phyloP scores from a whole-genome alignment of 202 grass and related monocot genomes.

The Schoenoplectus tabernaemontani region DNA sequence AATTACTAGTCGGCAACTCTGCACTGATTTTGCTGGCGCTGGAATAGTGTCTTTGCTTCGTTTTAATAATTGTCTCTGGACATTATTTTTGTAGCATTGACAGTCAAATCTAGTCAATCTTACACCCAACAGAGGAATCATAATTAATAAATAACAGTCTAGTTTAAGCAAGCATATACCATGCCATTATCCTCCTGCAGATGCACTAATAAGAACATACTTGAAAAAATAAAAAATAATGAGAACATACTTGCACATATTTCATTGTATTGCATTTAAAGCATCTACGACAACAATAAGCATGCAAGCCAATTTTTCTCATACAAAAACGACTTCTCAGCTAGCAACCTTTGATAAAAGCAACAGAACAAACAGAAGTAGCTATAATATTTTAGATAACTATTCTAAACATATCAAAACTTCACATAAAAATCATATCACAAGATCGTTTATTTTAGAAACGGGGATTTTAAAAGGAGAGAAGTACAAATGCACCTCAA shows the following conservation, averaged over 20 bases:
- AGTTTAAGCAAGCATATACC: neutral
- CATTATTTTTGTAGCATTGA: neutral
- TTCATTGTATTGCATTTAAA: neutral
- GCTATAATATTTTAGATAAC: neutral
- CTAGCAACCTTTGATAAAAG: neutral
- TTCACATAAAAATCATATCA: neutral
- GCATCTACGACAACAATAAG: neutral
- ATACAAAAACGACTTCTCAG: neutral
- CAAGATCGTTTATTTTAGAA: neutral
- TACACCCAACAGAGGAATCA: neutral
- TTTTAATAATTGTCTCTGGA: neutral
- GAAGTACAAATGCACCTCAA: neutral
- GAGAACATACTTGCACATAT: too few relatives aligned
- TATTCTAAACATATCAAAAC: neutral
- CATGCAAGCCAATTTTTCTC: neutral
- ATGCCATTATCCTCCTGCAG: too few relatives aligned
- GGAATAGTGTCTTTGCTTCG: conserved; percentile 3
- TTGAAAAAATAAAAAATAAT: too few relatives aligned
- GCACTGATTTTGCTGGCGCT: conserved; percentile 26
- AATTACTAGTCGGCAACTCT: conserved; percentile 25
- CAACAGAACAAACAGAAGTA: neutral
- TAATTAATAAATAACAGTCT: neutral
- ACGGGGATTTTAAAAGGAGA: neutral
- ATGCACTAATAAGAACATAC: too few relatives aligned
- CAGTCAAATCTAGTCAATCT: neutral